Evolutionary conservation across 2,329 filamentous ascomycete genomes (phyloP).

Genomic region (Exophiala mesophila): DNA sequence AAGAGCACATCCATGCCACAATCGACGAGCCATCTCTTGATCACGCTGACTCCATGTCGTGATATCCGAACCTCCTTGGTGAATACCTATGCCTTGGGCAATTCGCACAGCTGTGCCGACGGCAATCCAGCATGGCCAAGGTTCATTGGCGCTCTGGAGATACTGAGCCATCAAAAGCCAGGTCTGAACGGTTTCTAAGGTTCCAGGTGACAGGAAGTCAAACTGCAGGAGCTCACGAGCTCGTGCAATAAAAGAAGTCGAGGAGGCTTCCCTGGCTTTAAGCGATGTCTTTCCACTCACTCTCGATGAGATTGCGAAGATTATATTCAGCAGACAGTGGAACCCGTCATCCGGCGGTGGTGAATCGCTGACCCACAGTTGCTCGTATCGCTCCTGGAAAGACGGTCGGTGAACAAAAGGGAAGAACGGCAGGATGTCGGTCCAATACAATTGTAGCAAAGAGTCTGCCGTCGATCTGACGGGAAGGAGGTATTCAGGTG

Average conservation of each 20-base stretch:
- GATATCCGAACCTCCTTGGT: background rate
- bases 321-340: background rate
- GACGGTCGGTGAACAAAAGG: no score
- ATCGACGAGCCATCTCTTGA: background rate
- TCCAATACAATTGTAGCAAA: no score
- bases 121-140: background rate
- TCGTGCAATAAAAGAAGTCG: background rate
- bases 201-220: background rate
- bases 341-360: background rate
- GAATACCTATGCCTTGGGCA: conserved; percentile 1
- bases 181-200: background rate
- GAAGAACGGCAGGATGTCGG: no score
- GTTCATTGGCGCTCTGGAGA: background rate
- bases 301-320: background rate
- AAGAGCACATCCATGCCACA: conserved; percentile 1
- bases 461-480: no score
- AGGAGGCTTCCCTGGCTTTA: background rate
- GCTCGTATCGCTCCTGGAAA: background rate
- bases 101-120: background rate
- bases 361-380: background rate
- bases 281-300: background rate
- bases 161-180: conserved; percentile 1
- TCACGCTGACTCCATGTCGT: background rate
- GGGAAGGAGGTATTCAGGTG: no score
- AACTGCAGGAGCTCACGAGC: background rate